A percentile compares a stretch with the other conserved stretches of the same genome.
These are phyloP conservation scores for Arachnopeziza araneosa DNA, from an alignment of 2,329 filamentous ascomycete genomes.

Conservation along the genomic window DNA sequence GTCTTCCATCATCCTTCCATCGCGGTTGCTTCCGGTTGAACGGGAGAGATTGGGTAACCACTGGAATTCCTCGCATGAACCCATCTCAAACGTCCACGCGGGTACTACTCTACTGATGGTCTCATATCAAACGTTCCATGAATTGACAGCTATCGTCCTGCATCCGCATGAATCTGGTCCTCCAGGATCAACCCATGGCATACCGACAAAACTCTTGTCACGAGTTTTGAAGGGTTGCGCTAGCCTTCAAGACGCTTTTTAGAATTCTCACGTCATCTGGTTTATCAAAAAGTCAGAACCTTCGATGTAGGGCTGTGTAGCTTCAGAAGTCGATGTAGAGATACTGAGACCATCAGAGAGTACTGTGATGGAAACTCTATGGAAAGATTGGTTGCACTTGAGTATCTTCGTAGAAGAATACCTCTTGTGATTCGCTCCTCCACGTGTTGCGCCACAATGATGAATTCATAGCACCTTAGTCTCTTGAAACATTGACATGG, in stretches of 20 bases:
- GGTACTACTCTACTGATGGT: background rate
- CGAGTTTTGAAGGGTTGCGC: background rate
- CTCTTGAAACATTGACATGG: no score
- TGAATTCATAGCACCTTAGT: no score
- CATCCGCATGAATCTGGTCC: background rate
- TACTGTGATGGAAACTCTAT: no score
- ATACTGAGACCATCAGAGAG: no score
- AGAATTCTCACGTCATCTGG: background rate
- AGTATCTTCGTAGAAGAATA: no score
- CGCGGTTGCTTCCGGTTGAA: background rate
- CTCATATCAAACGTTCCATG: background rate
- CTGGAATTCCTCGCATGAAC: background rate
- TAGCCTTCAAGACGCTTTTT: background rate
- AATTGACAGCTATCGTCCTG: background rate
- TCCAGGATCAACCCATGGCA: background rate
- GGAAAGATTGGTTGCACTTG: no score
- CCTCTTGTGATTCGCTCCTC: no score
- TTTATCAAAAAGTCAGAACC: background rate
- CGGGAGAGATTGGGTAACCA: slow-evolving; percentile 6
- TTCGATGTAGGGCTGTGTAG: background rate
- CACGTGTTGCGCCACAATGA: no score
- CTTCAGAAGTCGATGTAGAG: no score
- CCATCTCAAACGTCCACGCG: background rate
- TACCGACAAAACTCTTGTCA: background rate
- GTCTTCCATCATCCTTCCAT: slow-evolving; percentile 15